Conservation (phyloP, 2,329 filamentous ascomycete species). For the Epichloe sylvatica region DNA sequence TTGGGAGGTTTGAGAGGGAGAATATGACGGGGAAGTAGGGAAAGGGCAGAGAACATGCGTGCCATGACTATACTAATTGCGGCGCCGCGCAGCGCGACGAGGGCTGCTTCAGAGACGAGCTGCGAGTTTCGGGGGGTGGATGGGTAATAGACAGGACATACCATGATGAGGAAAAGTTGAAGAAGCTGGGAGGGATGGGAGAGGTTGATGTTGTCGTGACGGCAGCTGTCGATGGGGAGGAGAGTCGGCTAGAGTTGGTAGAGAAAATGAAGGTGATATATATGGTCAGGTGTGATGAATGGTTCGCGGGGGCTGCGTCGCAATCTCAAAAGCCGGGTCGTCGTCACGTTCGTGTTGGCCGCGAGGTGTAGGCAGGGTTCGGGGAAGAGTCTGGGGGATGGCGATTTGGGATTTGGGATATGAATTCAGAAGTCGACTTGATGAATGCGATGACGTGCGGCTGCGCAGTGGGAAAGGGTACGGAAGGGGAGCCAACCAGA, state of each 20-base stretch:
- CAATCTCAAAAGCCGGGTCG: neutral
- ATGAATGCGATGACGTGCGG: conserved; percentile 1
- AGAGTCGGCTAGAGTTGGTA: neutral
- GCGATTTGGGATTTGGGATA: neutral
- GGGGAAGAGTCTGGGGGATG: neutral
- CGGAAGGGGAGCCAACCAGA: neutral
- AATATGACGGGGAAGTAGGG: neutral
- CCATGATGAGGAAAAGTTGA: conserved; percentile 2
- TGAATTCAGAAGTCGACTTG: neutral
- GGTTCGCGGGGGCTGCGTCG: neutral
- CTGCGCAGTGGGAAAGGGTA: neutral
- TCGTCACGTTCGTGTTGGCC: neutral
- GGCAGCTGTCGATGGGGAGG: conserved; percentile 1
- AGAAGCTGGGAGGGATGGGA: neutral
- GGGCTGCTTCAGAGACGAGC: conserved; percentile 3
- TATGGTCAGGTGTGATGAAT: neutral
- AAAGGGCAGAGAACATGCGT: conserved; percentile 2
- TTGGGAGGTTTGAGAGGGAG: neutral
- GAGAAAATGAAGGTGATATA: neutral
- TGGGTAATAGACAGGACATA: conserved; percentile 4
- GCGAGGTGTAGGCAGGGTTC: neutral
- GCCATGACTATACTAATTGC: conserved; percentile 6
- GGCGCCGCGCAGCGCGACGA: conserved; percentile 5
- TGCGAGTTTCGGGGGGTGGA: conserved; percentile 2
- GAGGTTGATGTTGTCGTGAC: neutral